Base-by-base conservation (phyloP, 192 early-diverging fungal genomes). In the Dispira simplex region DNA sequence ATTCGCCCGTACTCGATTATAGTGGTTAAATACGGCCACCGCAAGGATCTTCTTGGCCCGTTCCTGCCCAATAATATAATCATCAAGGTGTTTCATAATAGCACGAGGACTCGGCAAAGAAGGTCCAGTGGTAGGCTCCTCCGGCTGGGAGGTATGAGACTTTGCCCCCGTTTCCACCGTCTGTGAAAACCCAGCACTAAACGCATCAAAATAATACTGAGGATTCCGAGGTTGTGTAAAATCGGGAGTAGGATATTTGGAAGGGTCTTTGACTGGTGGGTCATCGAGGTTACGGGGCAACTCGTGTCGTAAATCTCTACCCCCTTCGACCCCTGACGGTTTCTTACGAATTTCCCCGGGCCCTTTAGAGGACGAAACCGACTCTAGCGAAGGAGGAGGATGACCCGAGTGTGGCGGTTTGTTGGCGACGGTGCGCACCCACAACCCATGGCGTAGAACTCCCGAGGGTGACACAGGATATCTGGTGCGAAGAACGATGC, bases 11-110 rank as follows among this genome's bases (percentile, higher is more conserved):
- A 91, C 78, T 9, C 90, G 78, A 21, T 76, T 81, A 71, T 93
- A 90, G 68, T 93, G 91, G 68, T 90, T 90, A 69, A 86, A 88
- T 9, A 93, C 84, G 12, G 91, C 89, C 2, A 92, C 90, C 1
- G 91, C 76, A 46, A 93, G 67, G 12, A 83, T 85, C 72, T 85
- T 85, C 69, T 93, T 93, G 21, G 90, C 81, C 23, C 81, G 75
- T 44, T 86, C 87, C 71, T 93, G 91, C 16, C 90, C 90, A 65
- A 93, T 89, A 9, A 93, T 84, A 69, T 89, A 89, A 48, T 90
- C 86, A 74, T 93, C 83, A 70, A 93, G 63, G 62, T 88, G 84
- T 46, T 85, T 77, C 56, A 84, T 81, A 66, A 89, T 86, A 84
- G 4, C 26, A 12, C 59, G 59, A 9, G 59, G 59, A 21, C 28